phyloP scores from a whole-genome alignment of 176 grass and related monocot species.

The Alopecurus myosuroides region DNA sequence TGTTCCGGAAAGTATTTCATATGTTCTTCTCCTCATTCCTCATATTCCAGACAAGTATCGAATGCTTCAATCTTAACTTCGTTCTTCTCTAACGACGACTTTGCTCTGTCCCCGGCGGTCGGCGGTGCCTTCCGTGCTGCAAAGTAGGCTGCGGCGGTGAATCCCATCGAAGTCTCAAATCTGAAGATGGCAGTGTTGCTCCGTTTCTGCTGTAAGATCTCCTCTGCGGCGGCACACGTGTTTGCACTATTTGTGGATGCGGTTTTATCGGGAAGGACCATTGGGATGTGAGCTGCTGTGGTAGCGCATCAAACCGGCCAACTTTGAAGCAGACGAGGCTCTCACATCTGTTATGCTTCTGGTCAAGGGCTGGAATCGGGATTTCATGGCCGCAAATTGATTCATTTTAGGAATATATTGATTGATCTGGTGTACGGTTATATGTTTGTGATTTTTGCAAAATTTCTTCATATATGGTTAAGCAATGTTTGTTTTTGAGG shows the following conservation, averaged over 20 bases:
- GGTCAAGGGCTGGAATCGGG: not conserved
- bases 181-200: not conserved
- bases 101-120: not conserved
- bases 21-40: not conserved
- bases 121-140: not conserved
- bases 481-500: too few species aligned
- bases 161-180: not conserved
- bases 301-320: slow-evolving; percentile 9
- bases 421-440: not conserved
- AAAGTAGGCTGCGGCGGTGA: not conserved
- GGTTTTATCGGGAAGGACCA: slow-evolving; percentile 36
- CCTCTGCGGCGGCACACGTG: not conserved
- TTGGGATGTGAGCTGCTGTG: not conserved
- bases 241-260: not conserved
- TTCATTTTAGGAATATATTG: not conserved
- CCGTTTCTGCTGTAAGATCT: not conserved
- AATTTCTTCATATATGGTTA: too few species aligned
- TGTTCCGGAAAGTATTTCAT: too few species aligned
- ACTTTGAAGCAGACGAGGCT: not conserved
- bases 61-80: not conserved
- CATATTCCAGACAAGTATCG: not conserved
- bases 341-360: not conserved
- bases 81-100: not conserved
- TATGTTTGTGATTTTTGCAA: too few species aligned
- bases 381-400: not conserved